These are phyloP conservation scores for Lineolata rhizophorae DNA, from an alignment of 495 filamentous ascomycete genomes.

Conservation along the genomic window DNA sequence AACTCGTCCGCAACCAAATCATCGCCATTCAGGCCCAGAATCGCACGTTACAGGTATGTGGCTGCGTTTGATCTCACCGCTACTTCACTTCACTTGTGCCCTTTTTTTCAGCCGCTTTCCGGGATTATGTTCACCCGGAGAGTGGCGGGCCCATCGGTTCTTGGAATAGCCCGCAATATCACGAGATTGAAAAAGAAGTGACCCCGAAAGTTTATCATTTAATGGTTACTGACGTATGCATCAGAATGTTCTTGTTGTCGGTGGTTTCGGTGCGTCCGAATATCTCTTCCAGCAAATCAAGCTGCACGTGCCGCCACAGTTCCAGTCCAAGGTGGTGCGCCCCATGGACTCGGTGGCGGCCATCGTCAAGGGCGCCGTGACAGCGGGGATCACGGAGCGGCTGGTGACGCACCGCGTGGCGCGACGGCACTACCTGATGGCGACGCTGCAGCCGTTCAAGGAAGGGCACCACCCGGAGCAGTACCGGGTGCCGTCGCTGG, in stretches of 20 bases:
- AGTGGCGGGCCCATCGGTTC: too few relatives aligned
- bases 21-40: slow-evolving; percentile 61
- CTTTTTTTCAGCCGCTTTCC: too few relatives aligned
- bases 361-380: slow-evolving; percentile 58
- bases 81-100: background rate
- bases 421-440: slow-evolving; percentile 98
- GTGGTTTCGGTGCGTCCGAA: slow-evolving; percentile 54
- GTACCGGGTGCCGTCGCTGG: slow-evolving; percentile 87
- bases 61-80: slow-evolving; percentile 5
- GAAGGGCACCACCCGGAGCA: slow-evolving; percentile 96
- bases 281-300: slow-evolving; percentile 69
- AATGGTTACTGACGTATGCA: too few relatives aligned
- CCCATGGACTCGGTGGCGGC: slow-evolving; percentile 61
- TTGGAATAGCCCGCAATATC: too few relatives aligned
- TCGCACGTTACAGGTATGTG: slow-evolving; percentile 45
- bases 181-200: slow-evolving; percentile 10
- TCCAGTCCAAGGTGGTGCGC: slow-evolving; percentile 55
- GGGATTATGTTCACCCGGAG: too few relatives aligned
- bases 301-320: slow-evolving; percentile 60
- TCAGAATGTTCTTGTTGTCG: slow-evolving; percentile 55
- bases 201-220: too few relatives aligned
- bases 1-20: slow-evolving; percentile 55
- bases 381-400: slow-evolving; percentile 85
- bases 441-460: slow-evolving; percentile 94
- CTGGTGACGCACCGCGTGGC: slow-evolving; percentile 93